Base-by-base conservation (phyloP, 495 filamentous ascomycete species). In the Darksidea phi region DNA sequence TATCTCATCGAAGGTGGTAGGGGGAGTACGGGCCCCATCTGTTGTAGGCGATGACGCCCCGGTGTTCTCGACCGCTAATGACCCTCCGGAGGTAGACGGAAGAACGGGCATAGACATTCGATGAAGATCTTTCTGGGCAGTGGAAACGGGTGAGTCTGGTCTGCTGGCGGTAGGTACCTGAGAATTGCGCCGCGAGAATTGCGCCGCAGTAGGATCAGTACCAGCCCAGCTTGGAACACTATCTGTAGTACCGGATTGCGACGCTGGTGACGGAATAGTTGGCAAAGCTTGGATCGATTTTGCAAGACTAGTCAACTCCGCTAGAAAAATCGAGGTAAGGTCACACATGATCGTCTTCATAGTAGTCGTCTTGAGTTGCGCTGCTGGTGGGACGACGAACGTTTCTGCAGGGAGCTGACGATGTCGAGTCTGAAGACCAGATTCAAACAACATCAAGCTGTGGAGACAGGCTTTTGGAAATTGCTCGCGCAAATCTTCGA, bases 321-420 rank as follows among this genome's bases (percentile, higher is more conserved):
- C 89, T 21, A 99, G 79, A 38, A 99, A 74, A 17, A 88, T 68
- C 18, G 90, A 87, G 4, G 91, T 93, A 47, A 96, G 82, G 73
- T 97, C 91, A 70, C 94, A 96, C 80, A 97, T 86, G 62, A 95
- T 83, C 1, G 90, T 96, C 73, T 94, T 96, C 78, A 95, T 92
- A 3, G 89, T 96, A n/a, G 90, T 95, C 45, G 84, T 82, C 71
- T 85, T 88, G 34, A 84, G 89, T 18, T 83, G 78, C 56, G 86
- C 80, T 17, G 78, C 77, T 0, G 85, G 80, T n/a, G 91, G 91
- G 15, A 98, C 84, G 50, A 85, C 80, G 36, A 88, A 76, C 32
- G 95, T 79, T 38, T 80, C 83, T 64, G 86, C 77, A 38, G 80
- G 82, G 20, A 88, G 71, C 43, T 74, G 72, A 55, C 80, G 65